Base-by-base conservation (phyloP, 257 asterid genomes). In the Verbascum thapsus region DNA sequence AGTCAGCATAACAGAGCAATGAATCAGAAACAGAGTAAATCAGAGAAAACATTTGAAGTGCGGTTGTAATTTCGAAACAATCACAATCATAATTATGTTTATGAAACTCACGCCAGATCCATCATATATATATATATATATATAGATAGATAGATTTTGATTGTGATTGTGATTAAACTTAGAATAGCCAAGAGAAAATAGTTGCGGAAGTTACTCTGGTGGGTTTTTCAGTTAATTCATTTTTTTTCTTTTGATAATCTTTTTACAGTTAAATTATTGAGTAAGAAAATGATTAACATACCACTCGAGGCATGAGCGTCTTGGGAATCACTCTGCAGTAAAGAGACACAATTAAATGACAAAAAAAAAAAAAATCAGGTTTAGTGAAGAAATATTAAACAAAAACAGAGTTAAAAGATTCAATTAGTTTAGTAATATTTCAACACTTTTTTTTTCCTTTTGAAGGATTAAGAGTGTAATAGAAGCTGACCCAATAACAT, bases 301-400 rank as follows among this genome's bases (percentile, higher is more conserved):
- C 98, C 98, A 86, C 98, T 83, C 81, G 82, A 72, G 98, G 98
- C 98, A 91, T 91, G 83, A 88, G 98, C 18, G 98, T 88, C 96
- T 92, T 92, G 95, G 98, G 98, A 87, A 92, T 92, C 71, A 92
- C 97, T 82, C 98, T 92, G 86, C 76, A 72, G 66, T 26, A 26
- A 59, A 68, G 80, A 78, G 82, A 86, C 86, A 85, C n/a, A n/a
- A n/a, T n/a, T n/a, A n/a, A n/a, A 77, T 62, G 81, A 83, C 76
- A 88, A 53, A 95, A 86, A 88, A 83, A 88, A 71, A 61, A 32
- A 60, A 34, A 59, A 62, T n/a, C 67, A 80, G 65, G 72, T 41
- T 82, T 70, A 80, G 44, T 56, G 34, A 72, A 38, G 41, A 56
- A 61, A 51, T 64, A 72, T 23, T 41, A 6, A 12, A 58, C n/a